Conservation (phyloP, 176 grass and related monocot genomes). For the Musa acuminata region DNA sequence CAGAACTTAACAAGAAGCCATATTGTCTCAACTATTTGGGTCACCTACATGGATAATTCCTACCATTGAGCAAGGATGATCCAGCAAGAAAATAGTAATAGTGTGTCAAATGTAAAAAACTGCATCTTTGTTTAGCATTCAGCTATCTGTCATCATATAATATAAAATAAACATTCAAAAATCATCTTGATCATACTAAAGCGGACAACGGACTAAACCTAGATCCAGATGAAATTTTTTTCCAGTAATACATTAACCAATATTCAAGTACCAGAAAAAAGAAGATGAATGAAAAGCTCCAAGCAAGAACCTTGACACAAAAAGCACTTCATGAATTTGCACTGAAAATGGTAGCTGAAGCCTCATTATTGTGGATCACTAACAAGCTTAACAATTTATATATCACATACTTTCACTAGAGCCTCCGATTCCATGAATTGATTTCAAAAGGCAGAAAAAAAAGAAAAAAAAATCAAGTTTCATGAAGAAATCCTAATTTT, state of each 20-base stretch:
- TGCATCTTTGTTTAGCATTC: not conserved
- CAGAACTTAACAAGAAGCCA: too few relatives aligned
- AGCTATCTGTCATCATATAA: not conserved
- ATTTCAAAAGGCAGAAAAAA: not conserved
- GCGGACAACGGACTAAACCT: too few relatives aligned
- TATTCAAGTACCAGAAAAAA: not conserved
- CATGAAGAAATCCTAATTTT: not conserved
- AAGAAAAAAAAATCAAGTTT: not conserved
- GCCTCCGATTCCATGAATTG: not conserved
- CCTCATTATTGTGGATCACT: not conserved
- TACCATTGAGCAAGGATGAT: not conserved
- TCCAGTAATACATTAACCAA: not conserved
- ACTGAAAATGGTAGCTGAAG: not conserved
- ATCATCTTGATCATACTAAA: too few relatives aligned
- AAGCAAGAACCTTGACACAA: too few relatives aligned
- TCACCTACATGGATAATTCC: too few relatives aligned
- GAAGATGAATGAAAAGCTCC: not conserved
- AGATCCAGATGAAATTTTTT: not conserved
- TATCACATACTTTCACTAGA: not conserved
- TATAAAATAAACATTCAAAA: not conserved
- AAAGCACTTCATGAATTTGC: too few relatives aligned
- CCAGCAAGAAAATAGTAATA: not conserved
- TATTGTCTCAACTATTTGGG: too few relatives aligned
- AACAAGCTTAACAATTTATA: not conserved
- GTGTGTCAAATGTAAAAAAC: not conserved